Conservation (phyloP, 768 basidiomycete genomes). For the Cubamyces lactineus region DNA sequence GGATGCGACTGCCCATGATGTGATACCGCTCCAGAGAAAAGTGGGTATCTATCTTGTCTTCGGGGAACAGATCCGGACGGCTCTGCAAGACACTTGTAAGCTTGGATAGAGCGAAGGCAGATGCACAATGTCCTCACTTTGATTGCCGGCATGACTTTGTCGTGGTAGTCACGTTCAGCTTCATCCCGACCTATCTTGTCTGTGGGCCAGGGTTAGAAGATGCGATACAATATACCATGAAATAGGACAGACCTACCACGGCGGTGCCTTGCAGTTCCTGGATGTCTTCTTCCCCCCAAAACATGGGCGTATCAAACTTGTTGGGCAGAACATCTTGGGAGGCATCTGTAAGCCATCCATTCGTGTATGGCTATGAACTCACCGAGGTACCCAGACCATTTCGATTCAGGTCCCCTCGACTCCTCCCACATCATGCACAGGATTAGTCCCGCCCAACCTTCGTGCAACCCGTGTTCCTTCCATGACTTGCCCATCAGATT, state of each 20-base stretch:
- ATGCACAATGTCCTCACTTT: conserved; percentile 46
- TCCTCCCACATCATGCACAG: conserved; percentile 97
- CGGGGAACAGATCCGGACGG: conserved; percentile 72
- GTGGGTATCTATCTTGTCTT: conserved; percentile 43
- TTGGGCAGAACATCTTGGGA: conserved; percentile 64
- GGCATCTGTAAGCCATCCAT: not conserved
- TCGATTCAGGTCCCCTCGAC: conserved; percentile 59
- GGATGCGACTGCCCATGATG: conserved; percentile 86
- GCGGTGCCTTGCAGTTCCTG: conserved; percentile 78
- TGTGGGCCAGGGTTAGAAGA: conserved; percentile 31
- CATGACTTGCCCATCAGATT: conserved; percentile 64
- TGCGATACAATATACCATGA: not conserved
- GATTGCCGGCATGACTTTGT: conserved; percentile 71
- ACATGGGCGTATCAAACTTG: conserved; percentile 89
- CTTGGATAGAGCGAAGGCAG: not conserved
- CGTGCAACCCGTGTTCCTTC: conserved; percentile 58
- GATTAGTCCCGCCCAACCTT: conserved; percentile 88
- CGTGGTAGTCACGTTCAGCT: conserved; percentile 72
- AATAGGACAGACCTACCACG: conserved; percentile 70
- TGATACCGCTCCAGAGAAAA: conserved; percentile 83
- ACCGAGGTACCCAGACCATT: conserved; percentile 78
- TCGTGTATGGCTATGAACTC: conserved; percentile 22
- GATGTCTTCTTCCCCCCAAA: conserved; percentile 81
- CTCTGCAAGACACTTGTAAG: conserved; percentile 44
- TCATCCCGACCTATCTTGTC: conserved; percentile 88